Evolutionary conservation across 2,329 filamentous ascomycete species (phyloP).

Genomic region (Lomentospora prolificans): DNA sequence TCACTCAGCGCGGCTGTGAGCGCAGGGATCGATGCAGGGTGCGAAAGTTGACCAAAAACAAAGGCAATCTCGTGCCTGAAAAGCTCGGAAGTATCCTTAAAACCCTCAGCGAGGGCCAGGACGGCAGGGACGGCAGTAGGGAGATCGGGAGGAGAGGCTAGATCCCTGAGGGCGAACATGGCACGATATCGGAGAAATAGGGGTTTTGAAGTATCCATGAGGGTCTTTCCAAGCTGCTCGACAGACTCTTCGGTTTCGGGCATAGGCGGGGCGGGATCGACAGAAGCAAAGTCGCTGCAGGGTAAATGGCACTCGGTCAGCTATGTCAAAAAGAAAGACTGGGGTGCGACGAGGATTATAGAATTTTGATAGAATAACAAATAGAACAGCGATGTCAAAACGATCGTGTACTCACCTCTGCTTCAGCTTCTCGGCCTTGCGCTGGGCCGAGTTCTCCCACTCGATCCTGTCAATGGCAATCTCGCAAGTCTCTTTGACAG

Average conservation of each 20-base stretch:
- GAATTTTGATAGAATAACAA: background rate
- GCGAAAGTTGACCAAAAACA: slow-evolving; percentile 91
- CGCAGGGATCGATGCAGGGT: slow-evolving; percentile 92
- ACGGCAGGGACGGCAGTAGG: slow-evolving; percentile 85
- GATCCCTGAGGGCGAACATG: slow-evolving; percentile 94
- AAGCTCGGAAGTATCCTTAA: slow-evolving; percentile 77
- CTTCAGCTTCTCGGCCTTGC: slow-evolving; percentile 66
- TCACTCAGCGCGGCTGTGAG: slow-evolving; percentile 71
- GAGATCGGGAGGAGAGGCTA: slow-evolving; percentile 85
- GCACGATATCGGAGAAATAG: slow-evolving; percentile 92
- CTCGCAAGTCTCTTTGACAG: slow-evolving; percentile 92
- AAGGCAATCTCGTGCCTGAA: slow-evolving; percentile 98
- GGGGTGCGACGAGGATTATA: background rate
- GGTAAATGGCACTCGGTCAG: slow-evolving; percentile 10
- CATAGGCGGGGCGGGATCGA: slow-evolving; percentile 88
- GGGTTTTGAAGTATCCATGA: slow-evolving; percentile 69
- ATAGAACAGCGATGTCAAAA: background rate
- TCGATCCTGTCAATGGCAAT: slow-evolving; percentile 89
- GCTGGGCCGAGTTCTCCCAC: slow-evolving; percentile 74
- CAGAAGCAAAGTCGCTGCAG: slow-evolving; percentile 80
- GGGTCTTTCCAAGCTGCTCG: slow-evolving; percentile 60
- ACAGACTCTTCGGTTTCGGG: slow-evolving; percentile 62
- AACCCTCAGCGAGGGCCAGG: slow-evolving; percentile 72
- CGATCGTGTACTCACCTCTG: slow-evolving; percentile 51
- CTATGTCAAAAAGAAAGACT: background rate